Conservation (phyloP, 2,329 filamentous ascomycete species). For the Ophiostoma himal-ulmi region DNA sequence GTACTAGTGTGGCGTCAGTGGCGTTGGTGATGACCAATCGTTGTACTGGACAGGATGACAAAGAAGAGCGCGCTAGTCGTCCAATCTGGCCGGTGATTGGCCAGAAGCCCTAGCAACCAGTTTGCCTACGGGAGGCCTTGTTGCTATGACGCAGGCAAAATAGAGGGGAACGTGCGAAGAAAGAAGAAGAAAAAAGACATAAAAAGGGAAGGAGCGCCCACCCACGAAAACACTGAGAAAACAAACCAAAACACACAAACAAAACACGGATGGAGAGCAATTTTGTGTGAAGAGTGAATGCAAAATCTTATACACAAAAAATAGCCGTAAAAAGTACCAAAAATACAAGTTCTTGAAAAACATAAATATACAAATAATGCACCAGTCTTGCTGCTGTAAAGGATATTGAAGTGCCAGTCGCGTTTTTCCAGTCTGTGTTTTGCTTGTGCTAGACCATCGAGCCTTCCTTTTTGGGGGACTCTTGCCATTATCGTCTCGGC, state of each 20-base stretch:
- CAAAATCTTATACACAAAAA: neutral
- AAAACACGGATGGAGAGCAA: neutral
- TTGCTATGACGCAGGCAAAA: conserved; percentile 17
- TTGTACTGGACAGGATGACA: neutral
- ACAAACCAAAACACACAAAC: conserved; percentile 6
- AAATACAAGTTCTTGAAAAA: neutral
- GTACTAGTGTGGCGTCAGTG: conserved; percentile 11
- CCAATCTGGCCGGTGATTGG: neutral
- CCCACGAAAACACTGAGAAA: neutral
- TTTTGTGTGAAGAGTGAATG: neutral
- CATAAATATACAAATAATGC: neutral
- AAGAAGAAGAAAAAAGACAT: neutral
- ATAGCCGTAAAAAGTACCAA: conserved; percentile 5
- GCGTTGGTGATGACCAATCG: neutral
- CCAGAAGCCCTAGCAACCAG: conserved; percentile 7
- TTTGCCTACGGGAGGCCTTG: conserved; percentile 11
- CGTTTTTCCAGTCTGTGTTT: neutral
- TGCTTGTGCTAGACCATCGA: neutral
- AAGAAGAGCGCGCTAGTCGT: neutral
- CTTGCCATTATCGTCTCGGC: neutral
- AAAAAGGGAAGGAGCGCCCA: conserved; percentile 1
- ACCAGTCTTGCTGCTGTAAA: neutral
- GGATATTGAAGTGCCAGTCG: neutral
- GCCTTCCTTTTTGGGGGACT: conserved; percentile 6
- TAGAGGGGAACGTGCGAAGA: conserved; percentile 5